Conservation (phyloP, 2,329 filamentous ascomycete species). For the Beauveria scarabaeidicola region DNA sequence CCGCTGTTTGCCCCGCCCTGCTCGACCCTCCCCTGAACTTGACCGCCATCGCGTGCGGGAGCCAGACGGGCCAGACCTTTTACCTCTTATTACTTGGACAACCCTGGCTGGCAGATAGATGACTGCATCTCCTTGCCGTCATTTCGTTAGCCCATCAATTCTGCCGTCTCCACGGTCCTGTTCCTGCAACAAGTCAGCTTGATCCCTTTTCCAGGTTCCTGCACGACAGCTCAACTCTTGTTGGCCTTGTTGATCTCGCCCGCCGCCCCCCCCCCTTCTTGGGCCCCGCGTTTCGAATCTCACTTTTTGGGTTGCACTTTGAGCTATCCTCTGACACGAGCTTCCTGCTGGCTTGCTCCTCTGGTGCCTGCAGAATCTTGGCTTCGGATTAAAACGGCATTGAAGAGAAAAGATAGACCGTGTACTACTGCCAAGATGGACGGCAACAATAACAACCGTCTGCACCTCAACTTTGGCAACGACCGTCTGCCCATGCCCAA, state of each 20-base stretch:
- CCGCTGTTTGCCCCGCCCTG: conserved; percentile 5
- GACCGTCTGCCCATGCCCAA: conserved; percentile 51
- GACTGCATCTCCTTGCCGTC: neutral
- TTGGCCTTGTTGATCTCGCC: neutral
- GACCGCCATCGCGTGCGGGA: conserved; percentile 10
- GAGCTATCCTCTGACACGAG: conserved; percentile 11
- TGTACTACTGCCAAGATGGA: conserved; percentile 34
- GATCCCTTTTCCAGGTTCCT: neutral
- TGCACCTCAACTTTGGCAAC: conserved; percentile 60
- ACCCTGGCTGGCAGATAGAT: neutral
- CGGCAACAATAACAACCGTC: conserved; percentile 51
- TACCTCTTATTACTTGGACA: neutral
- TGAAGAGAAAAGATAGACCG: neutral
- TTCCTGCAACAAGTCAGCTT: neutral
- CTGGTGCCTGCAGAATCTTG: neutral
- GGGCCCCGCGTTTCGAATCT: conserved; percentile 12
- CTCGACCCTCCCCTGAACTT: conserved; percentile 5
- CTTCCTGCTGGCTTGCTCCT: neutral
- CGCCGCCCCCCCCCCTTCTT: neutral
- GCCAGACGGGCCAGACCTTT: neutral
- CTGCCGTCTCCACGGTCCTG: neutral
- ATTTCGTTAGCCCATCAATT: neutral
- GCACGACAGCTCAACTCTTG: neutral
- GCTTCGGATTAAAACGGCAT: neutral
- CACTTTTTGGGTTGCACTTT: neutral